Conservation (phyloP, 208 protist species). For the Crithidia mellificae region DNA sequence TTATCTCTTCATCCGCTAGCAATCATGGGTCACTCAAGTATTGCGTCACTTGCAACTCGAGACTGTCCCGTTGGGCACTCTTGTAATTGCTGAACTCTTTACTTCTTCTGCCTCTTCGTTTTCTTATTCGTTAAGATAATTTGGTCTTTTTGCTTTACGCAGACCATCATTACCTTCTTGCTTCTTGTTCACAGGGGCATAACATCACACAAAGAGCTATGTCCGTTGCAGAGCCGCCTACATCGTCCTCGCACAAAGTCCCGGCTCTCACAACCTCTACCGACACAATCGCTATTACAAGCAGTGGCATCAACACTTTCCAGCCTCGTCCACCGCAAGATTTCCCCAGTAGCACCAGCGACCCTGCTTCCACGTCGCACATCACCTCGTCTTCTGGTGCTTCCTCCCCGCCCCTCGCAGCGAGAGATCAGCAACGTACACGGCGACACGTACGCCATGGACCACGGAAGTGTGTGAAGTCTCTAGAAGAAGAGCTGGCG, state of each 20-base stretch:
- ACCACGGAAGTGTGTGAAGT: background rate
- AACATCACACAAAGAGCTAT: background rate
- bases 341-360: background rate
- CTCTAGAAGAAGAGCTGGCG: constrained; percentile 26
- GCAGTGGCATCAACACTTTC: background rate
- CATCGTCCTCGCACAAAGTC: background rate
- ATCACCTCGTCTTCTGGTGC: background rate
- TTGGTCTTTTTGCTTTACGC: too few relatives aligned
- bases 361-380: background rate
- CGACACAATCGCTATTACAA: background rate
- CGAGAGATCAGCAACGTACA: background rate
- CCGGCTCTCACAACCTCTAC: background rate
- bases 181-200: too few relatives aligned
- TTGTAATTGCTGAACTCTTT: background rate
- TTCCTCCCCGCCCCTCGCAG: too few relatives aligned
- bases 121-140: too few relatives aligned
- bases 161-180: too few relatives aligned
- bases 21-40: too few relatives aligned
- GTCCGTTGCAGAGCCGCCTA: background rate
- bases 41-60: too few relatives aligned
- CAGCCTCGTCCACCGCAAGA: background rate
- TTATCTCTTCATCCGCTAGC: too few relatives aligned
- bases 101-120: background rate
- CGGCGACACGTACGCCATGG: background rate
- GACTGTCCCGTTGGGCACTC: too few relatives aligned